A percentile compares a stretch with the other conserved stretches of the same genome.
These are phyloP conservation scores for Picochlorum sp. DNA, from an alignment of 139 green algal species.

Conservation along the genomic window DNA sequence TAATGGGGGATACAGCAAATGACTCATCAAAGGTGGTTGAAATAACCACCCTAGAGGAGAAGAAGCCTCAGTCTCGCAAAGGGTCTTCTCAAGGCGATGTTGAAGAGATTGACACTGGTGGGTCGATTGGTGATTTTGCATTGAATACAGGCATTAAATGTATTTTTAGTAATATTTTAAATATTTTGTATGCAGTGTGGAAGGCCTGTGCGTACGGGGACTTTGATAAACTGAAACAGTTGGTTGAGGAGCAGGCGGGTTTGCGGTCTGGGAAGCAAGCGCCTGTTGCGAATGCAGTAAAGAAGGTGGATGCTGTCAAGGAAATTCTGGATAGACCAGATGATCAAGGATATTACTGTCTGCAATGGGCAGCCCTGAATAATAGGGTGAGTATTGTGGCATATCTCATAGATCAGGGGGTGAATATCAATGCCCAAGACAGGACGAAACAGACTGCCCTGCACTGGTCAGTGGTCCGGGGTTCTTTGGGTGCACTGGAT, in stretches of 20 bases:
- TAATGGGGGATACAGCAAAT: no score
- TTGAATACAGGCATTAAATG: background rate
- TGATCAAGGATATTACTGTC: slow-evolving; percentile 49
- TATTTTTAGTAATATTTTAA: background rate
- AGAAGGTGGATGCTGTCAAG: no score
- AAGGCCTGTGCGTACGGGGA: slow-evolving; percentile 77
- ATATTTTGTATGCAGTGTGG: slow-evolving; percentile 25
- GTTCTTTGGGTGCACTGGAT: slow-evolving; percentile 64
- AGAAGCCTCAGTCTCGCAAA: no score
- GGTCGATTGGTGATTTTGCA: background rate
- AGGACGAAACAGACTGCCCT: slow-evolving; percentile 73
- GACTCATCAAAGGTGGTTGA: no score
- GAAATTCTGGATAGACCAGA: slow-evolving; percentile 49
- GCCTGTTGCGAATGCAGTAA: no score
- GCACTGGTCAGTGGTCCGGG: slow-evolving; percentile 79
- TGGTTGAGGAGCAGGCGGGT: slow-evolving; percentile 24
- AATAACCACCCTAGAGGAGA: no score
- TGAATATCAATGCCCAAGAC: slow-evolving; percentile 55
- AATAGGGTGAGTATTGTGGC: slow-evolving; percentile 63
- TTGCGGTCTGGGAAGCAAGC: no score
- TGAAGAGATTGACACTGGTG: background rate
- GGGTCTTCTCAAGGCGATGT: no score
- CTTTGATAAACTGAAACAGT: slow-evolving; percentile 55
- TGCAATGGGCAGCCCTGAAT: slow-evolving; percentile 94
- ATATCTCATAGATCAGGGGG: slow-evolving; percentile 60